These are phyloP conservation scores for Leucoagaricus sp. DNA, from an alignment of 1,284 basidiomycete genomes.

Conservation along the genomic window DNA sequence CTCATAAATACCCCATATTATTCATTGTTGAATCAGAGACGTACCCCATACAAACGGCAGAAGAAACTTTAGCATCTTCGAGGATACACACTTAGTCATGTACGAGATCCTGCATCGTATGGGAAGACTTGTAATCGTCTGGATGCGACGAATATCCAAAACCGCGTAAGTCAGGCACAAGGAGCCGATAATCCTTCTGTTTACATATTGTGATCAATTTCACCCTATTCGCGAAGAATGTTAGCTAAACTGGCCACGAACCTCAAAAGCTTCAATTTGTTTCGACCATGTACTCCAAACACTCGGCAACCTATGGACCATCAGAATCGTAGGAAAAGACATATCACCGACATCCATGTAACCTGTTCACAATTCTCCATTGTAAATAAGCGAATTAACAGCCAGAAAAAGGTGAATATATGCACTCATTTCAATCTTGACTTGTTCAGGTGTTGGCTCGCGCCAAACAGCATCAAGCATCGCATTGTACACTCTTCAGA, in stretches of 20 bases:
- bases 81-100: slow-evolving; percentile 64
- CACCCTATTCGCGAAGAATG: neutral
- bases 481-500: slow-evolving; percentile 37
- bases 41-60: slow-evolving; percentile 64
- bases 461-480: slow-evolving; percentile 42
- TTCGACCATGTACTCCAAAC: slow-evolving; percentile 72
- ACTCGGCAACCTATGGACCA: slow-evolving; percentile 77
- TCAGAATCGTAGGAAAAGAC: slow-evolving; percentile 50
- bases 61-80: slow-evolving; percentile 44
- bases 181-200: slow-evolving; percentile 57
- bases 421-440: slow-evolving; percentile 33
- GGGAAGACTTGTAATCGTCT: slow-evolving; percentile 58
- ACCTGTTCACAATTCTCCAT: slow-evolving; percentile 45
- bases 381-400: neutral
- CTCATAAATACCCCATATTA: neutral
- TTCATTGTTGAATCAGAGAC: slow-evolving; percentile 17
- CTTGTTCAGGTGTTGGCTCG: slow-evolving; percentile 21
- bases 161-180: slow-evolving; percentile 63
- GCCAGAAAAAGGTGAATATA: slow-evolving; percentile 30
- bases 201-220: neutral
- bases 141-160: slow-evolving; percentile 69
- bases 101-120: slow-evolving; percentile 58
- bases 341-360: slow-evolving; percentile 64
- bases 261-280: slow-evolving; percentile 67
- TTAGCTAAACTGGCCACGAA: slow-evolving; percentile 20